phyloP scores from a whole-genome alignment of 805 yeast genomes.

The Myxozyma neglecta region DNA sequence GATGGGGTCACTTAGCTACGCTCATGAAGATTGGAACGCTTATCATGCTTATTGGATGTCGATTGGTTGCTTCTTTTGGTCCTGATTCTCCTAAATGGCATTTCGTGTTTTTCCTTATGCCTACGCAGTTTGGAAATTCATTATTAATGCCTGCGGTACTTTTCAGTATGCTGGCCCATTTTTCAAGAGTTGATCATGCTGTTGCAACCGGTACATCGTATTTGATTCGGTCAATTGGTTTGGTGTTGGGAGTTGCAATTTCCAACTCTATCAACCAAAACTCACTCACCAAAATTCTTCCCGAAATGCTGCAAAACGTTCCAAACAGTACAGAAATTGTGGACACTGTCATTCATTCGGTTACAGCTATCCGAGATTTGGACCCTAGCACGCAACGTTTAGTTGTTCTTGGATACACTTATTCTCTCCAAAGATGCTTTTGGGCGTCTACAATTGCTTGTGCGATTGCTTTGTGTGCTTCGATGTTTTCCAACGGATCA shows the following conservation, averaged over 20 bases:
- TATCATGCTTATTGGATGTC: conserved; percentile 50
- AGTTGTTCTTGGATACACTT: conserved; percentile 48
- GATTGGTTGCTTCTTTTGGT: conserved; percentile 39
- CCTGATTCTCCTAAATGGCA: conserved; percentile 35
- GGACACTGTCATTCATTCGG: conserved; percentile 50
- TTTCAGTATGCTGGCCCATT: conserved; percentile 73
- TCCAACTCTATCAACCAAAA: conserved; percentile 66
- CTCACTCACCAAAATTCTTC: conserved; percentile 42
- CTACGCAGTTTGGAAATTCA: conserved; percentile 68
- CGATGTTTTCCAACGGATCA: conserved; percentile 23
- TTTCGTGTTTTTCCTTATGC: conserved; percentile 50
- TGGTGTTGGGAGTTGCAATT: conserved; percentile 76
- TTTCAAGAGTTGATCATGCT: conserved; percentile 68
- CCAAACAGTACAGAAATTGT: conserved; percentile 37
- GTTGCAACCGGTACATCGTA: conserved; percentile 86
- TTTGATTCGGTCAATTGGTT: conserved; percentile 81
- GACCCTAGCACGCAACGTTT: conserved; percentile 48
- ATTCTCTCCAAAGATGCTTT: conserved; percentile 54
- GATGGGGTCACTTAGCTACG: conserved; percentile 62
- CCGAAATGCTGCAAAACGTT: conserved; percentile 30
- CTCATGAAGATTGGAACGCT: conserved; percentile 49
- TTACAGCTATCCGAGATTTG: conserved; percentile 51
- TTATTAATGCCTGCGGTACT: conserved; percentile 67
- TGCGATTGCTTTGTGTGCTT: conserved; percentile 15
- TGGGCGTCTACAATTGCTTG: conserved; percentile 25